These are phyloP conservation scores for Laetiporus sulphureus DNA, from an alignment of 1,284 basidiomycete species.

Conservation along the genomic window DNA sequence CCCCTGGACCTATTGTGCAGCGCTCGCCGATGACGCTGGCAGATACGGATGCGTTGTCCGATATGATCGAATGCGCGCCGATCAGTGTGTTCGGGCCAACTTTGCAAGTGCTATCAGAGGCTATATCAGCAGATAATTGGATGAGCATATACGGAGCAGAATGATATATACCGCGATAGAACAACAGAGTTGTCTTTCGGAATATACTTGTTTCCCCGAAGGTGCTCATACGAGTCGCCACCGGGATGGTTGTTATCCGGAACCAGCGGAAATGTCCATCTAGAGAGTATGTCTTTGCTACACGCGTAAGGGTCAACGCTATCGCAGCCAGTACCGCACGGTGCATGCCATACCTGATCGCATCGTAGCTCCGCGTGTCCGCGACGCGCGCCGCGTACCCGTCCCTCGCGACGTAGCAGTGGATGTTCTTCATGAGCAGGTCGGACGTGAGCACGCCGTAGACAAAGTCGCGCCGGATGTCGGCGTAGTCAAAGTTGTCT, in stretches of 20 bases:
- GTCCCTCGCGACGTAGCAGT: constrained; percentile 80
- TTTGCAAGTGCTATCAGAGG: constrained; percentile 58
- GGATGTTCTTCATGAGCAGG: constrained; percentile 91
- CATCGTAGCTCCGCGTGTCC: constrained; percentile 87
- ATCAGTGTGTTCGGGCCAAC: constrained; percentile 81
- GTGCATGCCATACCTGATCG: constrained; percentile 54
- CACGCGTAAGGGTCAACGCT: constrained; percentile 3
- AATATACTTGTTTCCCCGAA: constrained; percentile 83
- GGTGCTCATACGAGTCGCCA: constrained; percentile 74
- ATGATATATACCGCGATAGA: constrained; percentile 58
- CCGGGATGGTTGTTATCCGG: constrained; percentile 91
- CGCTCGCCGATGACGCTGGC: constrained; percentile 73
- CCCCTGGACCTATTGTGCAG: constrained; percentile 62
- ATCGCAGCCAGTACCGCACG: neutral
- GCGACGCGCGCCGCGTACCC: constrained; percentile 87
- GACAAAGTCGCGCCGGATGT: constrained; percentile 89
- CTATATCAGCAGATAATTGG: too few species aligned
- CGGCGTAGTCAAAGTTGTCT: constrained; percentile 98
- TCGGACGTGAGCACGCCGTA: constrained; percentile 96
- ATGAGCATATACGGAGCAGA: constrained; percentile 1
- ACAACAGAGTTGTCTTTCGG: constrained; percentile 68
- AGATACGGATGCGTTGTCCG: constrained; percentile 55
- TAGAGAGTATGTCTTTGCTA: constrained; percentile 86
- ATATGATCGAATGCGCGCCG: constrained; percentile 62
- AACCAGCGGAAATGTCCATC: constrained; percentile 93